These are phyloP conservation scores for Bolboschoenoplectus hybrid DNA, from an alignment of 202 grass and related monocot genomes.

Conservation along the genomic window DNA sequence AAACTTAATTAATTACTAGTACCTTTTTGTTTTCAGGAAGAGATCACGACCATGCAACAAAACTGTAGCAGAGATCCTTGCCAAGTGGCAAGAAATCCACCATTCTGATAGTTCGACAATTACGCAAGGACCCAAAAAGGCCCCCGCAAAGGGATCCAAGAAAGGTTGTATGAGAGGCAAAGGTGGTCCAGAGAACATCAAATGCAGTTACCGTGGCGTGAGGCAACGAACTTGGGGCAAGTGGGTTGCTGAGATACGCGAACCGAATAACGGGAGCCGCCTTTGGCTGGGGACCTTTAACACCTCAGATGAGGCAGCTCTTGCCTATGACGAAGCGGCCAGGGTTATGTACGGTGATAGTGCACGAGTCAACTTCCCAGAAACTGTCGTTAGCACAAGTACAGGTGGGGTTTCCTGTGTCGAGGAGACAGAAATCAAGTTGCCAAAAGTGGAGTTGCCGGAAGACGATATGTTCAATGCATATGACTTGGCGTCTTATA, in stretches of 20 bases:
- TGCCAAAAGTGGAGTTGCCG: background rate
- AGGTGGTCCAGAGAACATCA: conserved; percentile 47
- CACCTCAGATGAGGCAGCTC: conserved; percentile 54
- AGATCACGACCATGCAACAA: background rate
- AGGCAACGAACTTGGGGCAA: conserved; percentile 74
- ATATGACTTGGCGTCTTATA: conserved; percentile 23
- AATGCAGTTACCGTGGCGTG: conserved; percentile 57
- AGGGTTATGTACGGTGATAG: conserved; percentile 42
- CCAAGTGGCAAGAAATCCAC: conserved; percentile 29
- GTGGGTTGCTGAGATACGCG: conserved; percentile 77
- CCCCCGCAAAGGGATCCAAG: conserved; percentile 29
- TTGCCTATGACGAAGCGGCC: conserved; percentile 65
- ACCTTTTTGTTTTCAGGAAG: background rate
- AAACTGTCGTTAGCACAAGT: background rate
- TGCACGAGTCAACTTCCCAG: conserved; percentile 54
- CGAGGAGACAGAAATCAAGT: conserved; percentile 39
- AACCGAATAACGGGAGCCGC: conserved; percentile 50
- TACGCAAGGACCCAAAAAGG: conserved; percentile 11
- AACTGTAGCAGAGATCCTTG: conserved; percentile 28
- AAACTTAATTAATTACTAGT: background rate
- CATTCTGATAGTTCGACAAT: background rate
- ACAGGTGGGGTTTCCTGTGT: background rate
- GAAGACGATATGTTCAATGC: background rate
- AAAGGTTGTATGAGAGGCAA: conserved; percentile 46
- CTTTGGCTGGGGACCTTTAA: conserved; percentile 75